Percentiles rank a stretch among this genome's conserved stretches.
Evolutionary conservation across 1,284 basidiomycete species (phyloP).

Genomic region (Apiotrichum gamsii): DNA sequence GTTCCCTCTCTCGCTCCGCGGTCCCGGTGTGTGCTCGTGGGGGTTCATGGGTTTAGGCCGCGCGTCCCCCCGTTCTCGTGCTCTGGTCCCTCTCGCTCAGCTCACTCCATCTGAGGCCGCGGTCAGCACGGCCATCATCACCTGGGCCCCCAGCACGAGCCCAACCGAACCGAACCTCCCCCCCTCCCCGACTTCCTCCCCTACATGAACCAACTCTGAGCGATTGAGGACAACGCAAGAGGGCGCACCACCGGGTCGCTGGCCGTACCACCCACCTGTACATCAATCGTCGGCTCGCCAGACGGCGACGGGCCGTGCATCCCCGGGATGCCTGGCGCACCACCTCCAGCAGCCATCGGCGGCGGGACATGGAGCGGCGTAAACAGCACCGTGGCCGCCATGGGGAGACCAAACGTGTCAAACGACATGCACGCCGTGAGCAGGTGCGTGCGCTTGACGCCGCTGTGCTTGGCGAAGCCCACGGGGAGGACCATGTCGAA

Average conservation of each 20-base stretch:
- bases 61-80: too few relatives aligned
- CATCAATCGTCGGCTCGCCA: constrained; percentile 11
- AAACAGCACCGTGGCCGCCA: constrained; percentile 12
- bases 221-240: constrained; percentile 12
- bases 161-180: too few relatives aligned
- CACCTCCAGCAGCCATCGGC: too few relatives aligned
- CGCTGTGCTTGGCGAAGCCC: constrained; percentile 2
- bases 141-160: too few relatives aligned
- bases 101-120: too few relatives aligned
- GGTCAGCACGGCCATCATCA: too few relatives aligned
- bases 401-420: constrained; percentile 16
- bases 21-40: too few relatives aligned
- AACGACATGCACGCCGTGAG: constrained; percentile 10
- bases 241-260: constrained; percentile 12
- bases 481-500: constrained; percentile 10
- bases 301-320: neutral
- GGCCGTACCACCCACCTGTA: constrained; percentile 18
- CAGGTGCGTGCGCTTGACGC: constrained; percentile 7
- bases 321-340: neutral
- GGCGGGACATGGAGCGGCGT: constrained; percentile 6
- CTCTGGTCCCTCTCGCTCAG: too few relatives aligned
- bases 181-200: too few relatives aligned
- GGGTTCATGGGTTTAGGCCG: too few relatives aligned
- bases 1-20: too few relatives aligned
- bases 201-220: constrained; percentile 11